Conservation (phyloP, 2,329 filamentous ascomycete species). For the Albophoma yamanashiensis region DNA sequence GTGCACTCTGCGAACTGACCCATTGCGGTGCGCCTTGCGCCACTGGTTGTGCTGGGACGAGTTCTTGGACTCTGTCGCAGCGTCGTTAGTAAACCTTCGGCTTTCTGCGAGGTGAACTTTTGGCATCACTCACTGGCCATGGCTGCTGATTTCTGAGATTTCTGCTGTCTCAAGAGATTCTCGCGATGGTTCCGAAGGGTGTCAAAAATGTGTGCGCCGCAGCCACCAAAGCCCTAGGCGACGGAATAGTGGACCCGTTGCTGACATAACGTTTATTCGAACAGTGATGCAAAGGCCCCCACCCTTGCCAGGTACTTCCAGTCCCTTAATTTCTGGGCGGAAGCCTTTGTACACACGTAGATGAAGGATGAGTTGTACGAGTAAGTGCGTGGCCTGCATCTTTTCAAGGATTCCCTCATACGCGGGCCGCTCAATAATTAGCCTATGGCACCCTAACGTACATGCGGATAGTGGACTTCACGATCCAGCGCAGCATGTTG, state of each 20-base stretch:
- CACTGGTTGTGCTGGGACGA: slow-evolving; percentile 98
- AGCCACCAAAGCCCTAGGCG: slow-evolving; percentile 12
- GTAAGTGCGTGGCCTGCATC: too few relatives aligned
- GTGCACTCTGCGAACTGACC: slow-evolving; percentile 48
- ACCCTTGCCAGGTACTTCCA: neutral
- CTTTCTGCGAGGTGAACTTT: neutral
- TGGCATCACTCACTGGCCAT: slow-evolving; percentile 27
- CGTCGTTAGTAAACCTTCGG: neutral
- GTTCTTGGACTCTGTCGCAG: slow-evolving; percentile 87
- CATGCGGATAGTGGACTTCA: neutral
- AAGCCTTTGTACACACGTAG: neutral
- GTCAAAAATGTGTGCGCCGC: slow-evolving; percentile 19
- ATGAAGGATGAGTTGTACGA: too few relatives aligned
- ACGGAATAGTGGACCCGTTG: neutral
- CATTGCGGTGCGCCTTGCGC: slow-evolving; percentile 98
- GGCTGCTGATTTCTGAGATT: slow-evolving; percentile 20
- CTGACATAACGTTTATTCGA: neutral
- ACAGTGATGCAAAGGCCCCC: neutral
- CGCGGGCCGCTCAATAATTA: too few relatives aligned
- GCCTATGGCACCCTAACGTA: too few relatives aligned
- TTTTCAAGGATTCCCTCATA: too few relatives aligned
- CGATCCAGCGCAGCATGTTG: neutral
- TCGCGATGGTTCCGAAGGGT: slow-evolving; percentile 13
- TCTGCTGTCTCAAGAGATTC: slow-evolving; percentile 14
- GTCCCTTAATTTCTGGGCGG: neutral